Evolutionary conservation across 192 early-diverging fungal species (phyloP).

Genomic region (Entomortierella beljakovae): DNA sequence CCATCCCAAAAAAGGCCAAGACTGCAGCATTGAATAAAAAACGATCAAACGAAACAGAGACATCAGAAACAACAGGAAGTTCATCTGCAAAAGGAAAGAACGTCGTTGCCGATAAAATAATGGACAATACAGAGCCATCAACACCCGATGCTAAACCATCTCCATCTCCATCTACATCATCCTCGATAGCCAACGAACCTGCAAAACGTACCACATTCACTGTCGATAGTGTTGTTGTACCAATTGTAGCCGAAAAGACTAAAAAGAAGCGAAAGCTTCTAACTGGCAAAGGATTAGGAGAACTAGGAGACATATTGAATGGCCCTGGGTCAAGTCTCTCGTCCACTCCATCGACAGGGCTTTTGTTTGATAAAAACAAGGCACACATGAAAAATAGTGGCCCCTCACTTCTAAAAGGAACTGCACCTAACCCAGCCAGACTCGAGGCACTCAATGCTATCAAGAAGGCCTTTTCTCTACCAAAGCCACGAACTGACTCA

Average conservation of each 20-base stretch:
- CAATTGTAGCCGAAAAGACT: constrained; percentile 7
- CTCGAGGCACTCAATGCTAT: constrained; percentile 40
- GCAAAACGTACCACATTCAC: too few relatives aligned
- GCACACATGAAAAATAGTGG: neutral
- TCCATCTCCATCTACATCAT: neutral
- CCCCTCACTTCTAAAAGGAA: neutral
- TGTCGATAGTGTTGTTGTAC: neutral
- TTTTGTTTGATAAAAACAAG: constrained; percentile 16
- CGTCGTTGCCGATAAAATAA: neutral
- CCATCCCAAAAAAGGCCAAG: constrained; percentile 2
- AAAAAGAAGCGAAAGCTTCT: constrained; percentile 50
- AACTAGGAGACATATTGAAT: constrained; percentile 46
- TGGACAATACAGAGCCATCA: neutral
- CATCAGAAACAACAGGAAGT: neutral
- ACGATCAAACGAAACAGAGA: neutral
- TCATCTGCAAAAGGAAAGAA: neutral
- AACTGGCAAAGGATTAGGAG: constrained; percentile 38
- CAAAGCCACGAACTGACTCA: constrained; percentile 17
- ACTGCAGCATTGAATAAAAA: neutral
- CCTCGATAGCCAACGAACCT: neutral
- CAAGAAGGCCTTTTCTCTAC: constrained; percentile 40
- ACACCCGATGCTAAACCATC: neutral
- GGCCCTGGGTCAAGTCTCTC: constrained; percentile 24
- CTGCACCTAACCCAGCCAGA: constrained; percentile 12
- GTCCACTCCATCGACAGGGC: constrained; percentile 14